Base-by-base conservation (phyloP, 805 yeast genomes). In the Wickerhamiella slavikovae region DNA sequence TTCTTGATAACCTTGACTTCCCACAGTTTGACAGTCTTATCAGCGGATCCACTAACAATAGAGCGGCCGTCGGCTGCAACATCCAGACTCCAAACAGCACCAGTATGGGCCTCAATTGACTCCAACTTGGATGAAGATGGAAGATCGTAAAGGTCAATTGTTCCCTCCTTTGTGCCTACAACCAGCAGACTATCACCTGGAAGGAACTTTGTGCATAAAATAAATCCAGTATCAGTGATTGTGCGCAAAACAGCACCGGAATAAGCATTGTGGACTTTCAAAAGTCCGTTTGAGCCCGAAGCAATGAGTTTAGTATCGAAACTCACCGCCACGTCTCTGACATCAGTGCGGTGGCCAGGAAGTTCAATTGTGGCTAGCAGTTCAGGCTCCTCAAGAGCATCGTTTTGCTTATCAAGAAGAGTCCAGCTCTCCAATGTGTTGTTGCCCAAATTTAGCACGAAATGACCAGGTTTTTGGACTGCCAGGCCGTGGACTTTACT, bases 181-280 rank as follows among this genome's bases (percentile, higher is more conserved):
- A 79, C 78, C 18, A 85, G 71, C 35, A 89, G 58, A 1, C 82
- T 60, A 32, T 92, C 94, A 38, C 96, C 96, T 1, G 96, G 96
- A 31, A 89, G 58, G 42, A 89, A 82, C 43, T 68, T 66, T 35
- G 77, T 62, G 35, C 79, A 64, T 29, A 89, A 57, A 1, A 92
- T 78, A 48, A 85, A 80, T 2, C 94, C 95, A 38, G 91, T 67
- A 13, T 36, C 45, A 21, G 73, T 83, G 45, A 89, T 76, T 0
- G 92, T 75, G 45, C 98, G 64, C 29, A 89, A 62, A 41, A 93
- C 85, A 36, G 70, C 66, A 13, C 57, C 60, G 1, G 85, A 70
- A 37, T 62, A 61, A 17, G 75, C 48, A 45, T 89, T 89, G 94
- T 94, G 83, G 15, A 89, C 62, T 46, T 89, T 89, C 37, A 89